Base-by-base conservation (phyloP, 805 yeast genomes). In the Dipodascus geniculatus region DNA sequence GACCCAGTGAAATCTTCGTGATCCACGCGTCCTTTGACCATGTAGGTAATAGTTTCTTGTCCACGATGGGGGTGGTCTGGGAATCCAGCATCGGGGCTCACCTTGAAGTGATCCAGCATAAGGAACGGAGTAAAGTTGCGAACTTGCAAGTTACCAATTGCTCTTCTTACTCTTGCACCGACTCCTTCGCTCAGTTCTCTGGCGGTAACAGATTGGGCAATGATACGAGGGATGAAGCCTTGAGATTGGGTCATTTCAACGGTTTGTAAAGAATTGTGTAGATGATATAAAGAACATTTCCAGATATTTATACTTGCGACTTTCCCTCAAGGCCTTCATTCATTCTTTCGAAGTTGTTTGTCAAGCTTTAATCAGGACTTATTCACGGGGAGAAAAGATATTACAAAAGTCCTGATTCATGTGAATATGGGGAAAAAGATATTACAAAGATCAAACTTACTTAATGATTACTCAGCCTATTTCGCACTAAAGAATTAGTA, bases 1-100 rank as follows among this genome's bases (percentile, higher is more conserved):
- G 84, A 71, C 1, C 96, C 96, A 1, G 95, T 85, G 69, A 88
- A 87, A 66, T 89, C 96, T 64, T 84, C 89, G 65, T 85, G 95
- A 3, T 87, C 85, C 68, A 85, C 70, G 58, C 76, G 78, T 42
- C 91, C 91, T 50, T 78, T 73, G 54, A 79, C 69, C 51, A 85
- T 68, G 56, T 82, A 76, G 0, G 91, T 83, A 54, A 86, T 77
- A n/a, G 93, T 85, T 63, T 85, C 90, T 64, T 82, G 87, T 3
- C 93, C 93, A 58, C 85, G 77, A 61, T 85, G 95, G 2, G 91
- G 91, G 57, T 83, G 87, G 2, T 89, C 91, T 66, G 86, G 86
- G 4, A 95, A 95, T 9, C 81, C 81, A 16, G 81, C 80, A 3
- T 81, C 81, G 19, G 48, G 49, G 4, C 73, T 61, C 42, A 82